These are phyloP conservation scores for Ogataea kodamae DNA, from an alignment of 805 yeast species.

Conservation along the genomic window DNA sequence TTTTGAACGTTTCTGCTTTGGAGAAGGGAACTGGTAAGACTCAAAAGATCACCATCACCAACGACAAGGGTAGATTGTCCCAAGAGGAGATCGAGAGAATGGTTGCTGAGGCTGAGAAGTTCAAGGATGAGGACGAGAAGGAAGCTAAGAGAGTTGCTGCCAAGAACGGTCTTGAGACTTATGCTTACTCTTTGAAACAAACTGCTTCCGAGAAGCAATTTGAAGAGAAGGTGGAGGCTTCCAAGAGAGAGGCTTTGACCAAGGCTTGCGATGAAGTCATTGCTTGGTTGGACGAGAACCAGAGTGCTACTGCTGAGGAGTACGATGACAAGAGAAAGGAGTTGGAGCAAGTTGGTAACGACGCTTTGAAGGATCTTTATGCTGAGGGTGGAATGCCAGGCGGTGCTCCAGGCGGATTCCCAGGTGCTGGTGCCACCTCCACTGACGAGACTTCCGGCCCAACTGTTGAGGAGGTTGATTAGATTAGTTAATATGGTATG, in stretches of 20 bases:
- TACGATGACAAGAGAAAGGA: conserved; percentile 92
- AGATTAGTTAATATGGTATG: conserved; percentile 27
- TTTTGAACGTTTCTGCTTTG: conserved; percentile 12
- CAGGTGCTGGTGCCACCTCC: conserved; percentile 30
- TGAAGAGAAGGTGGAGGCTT: conserved; percentile 14
- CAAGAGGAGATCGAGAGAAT: conserved; percentile 14
- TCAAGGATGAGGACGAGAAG: conserved; percentile 14
- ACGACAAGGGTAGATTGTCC: conserved; percentile 15
- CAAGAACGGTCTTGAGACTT: conserved; percentile 12
- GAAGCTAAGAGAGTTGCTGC: conserved; percentile 14
- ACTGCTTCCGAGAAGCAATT: conserved; percentile 13
- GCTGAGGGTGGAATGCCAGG: conserved; percentile 87
- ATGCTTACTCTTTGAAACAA: conserved; percentile 12
- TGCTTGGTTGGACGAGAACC: conserved; percentile 89
- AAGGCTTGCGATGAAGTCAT: conserved; percentile 75
- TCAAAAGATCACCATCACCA: conserved; percentile 14
- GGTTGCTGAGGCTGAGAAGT: conserved; percentile 15
- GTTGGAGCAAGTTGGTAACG: conserved; percentile 91
- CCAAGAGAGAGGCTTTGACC: conserved; percentile 53
- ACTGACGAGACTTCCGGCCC: conserved; percentile 48
- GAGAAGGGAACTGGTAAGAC: conserved; percentile 15
- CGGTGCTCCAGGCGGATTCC: conserved; percentile 35
- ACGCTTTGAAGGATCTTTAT: conserved; percentile 95
- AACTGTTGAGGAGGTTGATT: conserved; percentile 80
- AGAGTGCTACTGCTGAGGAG: conserved; percentile 90